Conservation (phyloP, 1,284 basidiomycete species). For the Phellopilus nigrolimitatus region DNA sequence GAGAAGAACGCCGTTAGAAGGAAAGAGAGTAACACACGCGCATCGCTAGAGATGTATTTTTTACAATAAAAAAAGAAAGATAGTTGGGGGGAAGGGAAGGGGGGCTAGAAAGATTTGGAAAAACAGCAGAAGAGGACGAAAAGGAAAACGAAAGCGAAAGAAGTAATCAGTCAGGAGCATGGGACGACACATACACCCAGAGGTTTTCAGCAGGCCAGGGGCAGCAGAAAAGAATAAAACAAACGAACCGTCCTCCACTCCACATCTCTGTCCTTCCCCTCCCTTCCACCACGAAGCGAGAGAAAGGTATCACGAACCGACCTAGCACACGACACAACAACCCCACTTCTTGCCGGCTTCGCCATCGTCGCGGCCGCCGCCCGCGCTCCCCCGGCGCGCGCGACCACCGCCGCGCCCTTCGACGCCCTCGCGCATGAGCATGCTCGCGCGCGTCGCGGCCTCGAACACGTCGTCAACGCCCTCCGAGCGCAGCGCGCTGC, state of each 20-base stretch:
- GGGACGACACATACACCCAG: not conserved
- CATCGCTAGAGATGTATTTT: no score
- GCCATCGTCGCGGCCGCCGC: conserved; percentile 40
- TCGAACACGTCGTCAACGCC: conserved; percentile 96
- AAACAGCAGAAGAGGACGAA: not conserved
- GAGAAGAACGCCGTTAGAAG: no score
- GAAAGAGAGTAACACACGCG: no score
- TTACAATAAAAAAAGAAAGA: not conserved
- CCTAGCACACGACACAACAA: conserved; percentile 55
- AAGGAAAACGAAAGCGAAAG: not conserved
- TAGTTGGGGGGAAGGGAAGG: not conserved
- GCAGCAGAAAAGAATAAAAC: not conserved
- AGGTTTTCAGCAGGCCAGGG: not conserved
- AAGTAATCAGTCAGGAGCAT: not conserved
- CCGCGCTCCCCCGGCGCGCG: conserved; percentile 49
- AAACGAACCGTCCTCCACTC: not conserved
- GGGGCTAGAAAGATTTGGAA: not conserved
- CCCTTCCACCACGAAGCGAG: not conserved
- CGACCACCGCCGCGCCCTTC: conserved; percentile 42
- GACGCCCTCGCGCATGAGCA: conserved; percentile 85
- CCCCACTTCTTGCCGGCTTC: conserved; percentile 42
- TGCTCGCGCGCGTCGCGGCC: conserved; percentile 88
- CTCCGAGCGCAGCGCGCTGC: conserved; percentile 85
- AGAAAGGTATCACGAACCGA: not conserved
- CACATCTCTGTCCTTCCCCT: not conserved